Evolutionary conservation across 805 yeast species (phyloP).

Genomic region (Kuraishia cidri): DNA sequence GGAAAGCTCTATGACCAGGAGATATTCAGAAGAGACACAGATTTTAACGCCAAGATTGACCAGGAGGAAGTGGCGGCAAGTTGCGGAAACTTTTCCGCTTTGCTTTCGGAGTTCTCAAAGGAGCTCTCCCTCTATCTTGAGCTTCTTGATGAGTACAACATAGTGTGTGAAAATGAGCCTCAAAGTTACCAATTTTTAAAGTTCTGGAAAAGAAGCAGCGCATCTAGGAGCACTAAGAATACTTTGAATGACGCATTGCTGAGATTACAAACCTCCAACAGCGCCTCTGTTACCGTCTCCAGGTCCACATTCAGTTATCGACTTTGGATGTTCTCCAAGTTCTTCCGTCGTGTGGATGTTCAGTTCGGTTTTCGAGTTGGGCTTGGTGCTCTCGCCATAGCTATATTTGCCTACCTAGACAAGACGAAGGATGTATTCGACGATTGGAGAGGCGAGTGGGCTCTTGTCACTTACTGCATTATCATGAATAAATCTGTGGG

Average conservation of each 20-base stretch:
- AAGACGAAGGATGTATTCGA: constrained; percentile 42
- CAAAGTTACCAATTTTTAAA: constrained; percentile 44
- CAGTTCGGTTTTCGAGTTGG: constrained; percentile 78
- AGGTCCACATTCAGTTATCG: constrained; percentile 18
- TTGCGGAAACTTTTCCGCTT: constrained; percentile 70
- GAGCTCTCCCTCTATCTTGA: constrained; percentile 44
- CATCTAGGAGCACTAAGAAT: not conserved
- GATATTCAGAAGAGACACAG: constrained; percentile 30
- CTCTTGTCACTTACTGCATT: constrained; percentile 69
- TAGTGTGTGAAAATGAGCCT: constrained; percentile 2
- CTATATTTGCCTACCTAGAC: constrained; percentile 59
- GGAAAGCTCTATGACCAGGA: constrained; percentile 48
- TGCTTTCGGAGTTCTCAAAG: constrained; percentile 51
- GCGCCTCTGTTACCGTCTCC: constrained; percentile 8
- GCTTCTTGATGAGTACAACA: constrained; percentile 27
- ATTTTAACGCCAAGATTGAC: constrained; percentile 36
- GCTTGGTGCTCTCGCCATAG: constrained; percentile 59
- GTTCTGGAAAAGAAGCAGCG: constrained; percentile 30
- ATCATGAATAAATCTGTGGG: constrained; percentile 83
- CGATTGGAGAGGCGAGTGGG: constrained; percentile 79
- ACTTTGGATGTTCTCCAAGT: constrained; percentile 41
- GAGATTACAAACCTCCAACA: constrained; percentile 1
- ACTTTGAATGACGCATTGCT: constrained; percentile 3
- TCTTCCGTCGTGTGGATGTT: constrained; percentile 55
- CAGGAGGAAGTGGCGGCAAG: constrained; percentile 80